These are phyloP conservation scores for Thermoascus crustaceus DNA, from an alignment of 2,329 filamentous ascomycete species.

Conservation along the genomic window DNA sequence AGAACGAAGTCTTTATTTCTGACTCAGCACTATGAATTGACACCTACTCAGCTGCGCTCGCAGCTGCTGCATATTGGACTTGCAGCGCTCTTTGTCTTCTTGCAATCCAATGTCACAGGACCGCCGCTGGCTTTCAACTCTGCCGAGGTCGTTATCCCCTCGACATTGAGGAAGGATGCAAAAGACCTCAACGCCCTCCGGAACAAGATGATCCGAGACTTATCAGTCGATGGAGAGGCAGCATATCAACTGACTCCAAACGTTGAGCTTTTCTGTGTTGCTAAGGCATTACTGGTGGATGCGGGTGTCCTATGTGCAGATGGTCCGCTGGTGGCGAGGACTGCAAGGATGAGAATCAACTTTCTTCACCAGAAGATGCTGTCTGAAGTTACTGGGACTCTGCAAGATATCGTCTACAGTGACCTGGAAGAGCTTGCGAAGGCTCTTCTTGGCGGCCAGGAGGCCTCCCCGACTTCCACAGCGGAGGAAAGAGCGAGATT, in stretches of 20 bases:
- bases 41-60: constrained; percentile 24
- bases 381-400: constrained; percentile 51
- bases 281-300: constrained; percentile 52
- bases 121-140: constrained; percentile 61
- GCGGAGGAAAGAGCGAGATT: constrained; percentile 57
- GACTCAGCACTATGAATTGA: constrained; percentile 12
- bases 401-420: constrained; percentile 54
- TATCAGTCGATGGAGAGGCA: constrained; percentile 76
- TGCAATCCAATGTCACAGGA: constrained; percentile 82
- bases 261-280: constrained; percentile 74
- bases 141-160: constrained; percentile 42
- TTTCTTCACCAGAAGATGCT: constrained; percentile 64
- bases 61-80: constrained; percentile 51
- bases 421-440: constrained; percentile 48
- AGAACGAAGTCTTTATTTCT: constrained; percentile 21
- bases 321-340: constrained; percentile 39
- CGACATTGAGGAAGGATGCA: constrained; percentile 26
- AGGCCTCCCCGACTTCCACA: constrained; percentile 16
- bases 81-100: constrained; percentile 65
- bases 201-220: constrained; percentile 55
- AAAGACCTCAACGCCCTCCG: constrained; percentile 41
- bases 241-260: constrained; percentile 78
- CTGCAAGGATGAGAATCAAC: constrained; percentile 62
- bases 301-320: constrained; percentile 37
- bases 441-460: constrained; percentile 20